phyloP scores from a whole-genome alignment of 2,329 filamentous ascomycete genomes.

The Diaporthe sp. region DNA sequence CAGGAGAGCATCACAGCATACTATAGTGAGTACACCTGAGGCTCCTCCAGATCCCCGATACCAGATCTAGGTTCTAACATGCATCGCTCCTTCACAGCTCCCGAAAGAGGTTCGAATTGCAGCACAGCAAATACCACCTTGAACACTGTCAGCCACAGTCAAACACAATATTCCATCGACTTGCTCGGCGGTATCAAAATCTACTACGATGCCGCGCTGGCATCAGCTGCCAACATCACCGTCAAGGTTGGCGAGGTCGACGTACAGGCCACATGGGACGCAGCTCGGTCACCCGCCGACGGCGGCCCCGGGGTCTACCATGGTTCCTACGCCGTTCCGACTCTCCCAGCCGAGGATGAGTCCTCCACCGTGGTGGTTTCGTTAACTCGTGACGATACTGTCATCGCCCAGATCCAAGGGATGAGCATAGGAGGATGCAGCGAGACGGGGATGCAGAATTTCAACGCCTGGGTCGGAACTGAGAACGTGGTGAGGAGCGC shows the following conservation, averaged over 20 bases:
- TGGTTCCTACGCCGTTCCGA: neutral
- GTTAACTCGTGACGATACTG: neutral
- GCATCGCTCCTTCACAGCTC: neutral
- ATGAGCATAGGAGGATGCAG: slow-evolving; percentile 23
- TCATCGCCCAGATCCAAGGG: slow-evolving; percentile 4
- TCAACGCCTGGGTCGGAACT: slow-evolving; percentile 20
- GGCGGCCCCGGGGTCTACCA: slow-evolving; percentile 1
- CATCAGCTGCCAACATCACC: neutral
- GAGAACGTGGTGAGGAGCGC: neutral
- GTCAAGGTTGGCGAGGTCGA: neutral
- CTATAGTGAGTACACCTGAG: neutral
- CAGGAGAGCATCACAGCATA: slow-evolving; percentile 19
- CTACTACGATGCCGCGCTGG: slow-evolving; percentile 2
- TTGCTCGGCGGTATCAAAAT: slow-evolving; percentile 18
- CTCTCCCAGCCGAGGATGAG: neutral
- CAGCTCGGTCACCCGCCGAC: neutral
- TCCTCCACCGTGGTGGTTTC: neutral
- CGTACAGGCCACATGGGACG: slow-evolving; percentile 9
- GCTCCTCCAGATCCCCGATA: too few relatives aligned
- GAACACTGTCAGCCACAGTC: slow-evolving; percentile 3
- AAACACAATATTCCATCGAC: slow-evolving; percentile 1
- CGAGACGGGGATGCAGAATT: slow-evolving; percentile 6
- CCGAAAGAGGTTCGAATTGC: neutral
- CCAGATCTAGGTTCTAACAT: neutral
- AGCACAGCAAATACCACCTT: slow-evolving; percentile 14